Base-by-base conservation (phyloP, 2,329 filamentous ascomycete species). In the Podosphaera leucotricha region DNA sequence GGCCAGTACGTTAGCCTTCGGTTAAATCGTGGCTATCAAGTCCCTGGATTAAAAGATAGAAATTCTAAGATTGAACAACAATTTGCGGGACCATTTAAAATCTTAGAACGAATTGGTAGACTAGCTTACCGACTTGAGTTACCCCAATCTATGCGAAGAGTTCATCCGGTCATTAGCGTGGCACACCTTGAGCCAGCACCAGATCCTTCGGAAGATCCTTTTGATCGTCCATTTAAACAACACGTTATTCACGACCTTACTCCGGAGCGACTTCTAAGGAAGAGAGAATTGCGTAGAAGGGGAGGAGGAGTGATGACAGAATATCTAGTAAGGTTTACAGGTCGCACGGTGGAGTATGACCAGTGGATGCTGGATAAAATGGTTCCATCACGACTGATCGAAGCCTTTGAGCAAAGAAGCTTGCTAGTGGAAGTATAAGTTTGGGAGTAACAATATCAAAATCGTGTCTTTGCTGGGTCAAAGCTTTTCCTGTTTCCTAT, bases 101-200 rank as follows among this genome's bases (percentile, higher is more conserved):
- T 42, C 16, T n/a, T 42, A 19, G 40, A 42, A 42, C 19, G n/a
- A 30, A 42, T 18, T 22, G 24, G 40, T 13, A 42, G 18, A 41
- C 20, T 41, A 20, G 24, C 24, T 28, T 30, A 41, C 26, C 18
- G 21, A n/a, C 15, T 40, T 22, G 20, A 40, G 21, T 40, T 40
- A 21, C 20, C 38, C 10, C 36, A 18, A 18, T 18, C 36, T 10
- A 38, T 16, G 36, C 15, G 28, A 33, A 38, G 19, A n/a, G 36
- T 40, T 26, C 20, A 40, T 21, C 21, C 38, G 15, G 38, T 41
- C 16, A 41, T 26, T 15, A 41, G 39, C 26, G 6, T 41, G 18
- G 24, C 39, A 22, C 22, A 41, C 13, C 24, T 41, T 16, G 39
- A 41, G 18, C 39, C 39, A 28, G 39, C 26, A 21, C 22, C 39